Base-by-base conservation (phyloP, 2,329 filamentous ascomycete species). In the Botrytis elliptica region DNA sequence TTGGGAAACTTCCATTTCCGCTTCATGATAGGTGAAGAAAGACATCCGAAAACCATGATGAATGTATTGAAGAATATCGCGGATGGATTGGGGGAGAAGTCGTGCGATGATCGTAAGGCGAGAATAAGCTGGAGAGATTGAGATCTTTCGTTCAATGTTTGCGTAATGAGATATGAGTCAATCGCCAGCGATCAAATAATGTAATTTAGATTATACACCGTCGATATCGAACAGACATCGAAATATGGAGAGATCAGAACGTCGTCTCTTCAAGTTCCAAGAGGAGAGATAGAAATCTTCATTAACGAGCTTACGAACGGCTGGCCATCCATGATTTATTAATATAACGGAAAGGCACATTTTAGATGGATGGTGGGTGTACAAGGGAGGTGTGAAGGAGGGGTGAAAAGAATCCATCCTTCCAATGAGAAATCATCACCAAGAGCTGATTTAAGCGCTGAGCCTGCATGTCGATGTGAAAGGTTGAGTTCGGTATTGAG, bases 1-100 rank as follows among this genome's bases (percentile, higher is more conserved):
- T 83, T 84, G 6, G 84, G 84, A 55, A 81, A 81, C 74, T 84
- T 85, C 87, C 87, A 89, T 79, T 82, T 79, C 76, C 82, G 70
- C 33, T 62, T 55, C 60, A 72, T 66, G 20, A 72, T 72, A 8
- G 70, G 70, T 14, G 70, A 72, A 22, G 70, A 72, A 16, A 72
- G 29, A 22, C 60, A 72, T 67, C 46, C 46, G 40, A 38, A 64
- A 20, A 62, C 70, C 70, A 72, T 72, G 62, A 22, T 72, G 70
- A 42, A 20, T 20, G 20, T 18, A 10, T 36, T 4, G 20, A 6
- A 6, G 20, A 6, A 6, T 38, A 38, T 68, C 18, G 66, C 10
- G 16, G 10, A 67, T 59, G 5, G 29, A 20, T 52, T 20, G n/a
- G 33, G 42, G 22, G 44, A 36, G 33, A 44, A 25, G 59, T 22